A percentile compares a stretch with the other conserved stretches of the same genome.
Evolutionary conservation across 2,329 filamentous ascomycete species (phyloP).

Genomic region (Sporothrix brunneoviolacea): DNA sequence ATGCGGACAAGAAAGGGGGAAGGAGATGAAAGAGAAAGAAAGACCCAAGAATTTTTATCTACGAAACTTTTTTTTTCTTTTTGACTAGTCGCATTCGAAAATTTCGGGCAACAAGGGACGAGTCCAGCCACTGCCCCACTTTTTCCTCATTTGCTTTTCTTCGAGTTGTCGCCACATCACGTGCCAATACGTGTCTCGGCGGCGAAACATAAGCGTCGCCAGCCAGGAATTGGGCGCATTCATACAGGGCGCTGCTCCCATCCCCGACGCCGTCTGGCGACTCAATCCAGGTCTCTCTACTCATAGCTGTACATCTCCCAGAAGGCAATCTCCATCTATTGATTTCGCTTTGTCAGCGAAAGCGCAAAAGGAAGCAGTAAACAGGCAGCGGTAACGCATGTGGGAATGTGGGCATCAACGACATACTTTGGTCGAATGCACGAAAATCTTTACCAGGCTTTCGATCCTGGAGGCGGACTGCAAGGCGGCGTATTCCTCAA

Average conservation of each 20-base stretch:
- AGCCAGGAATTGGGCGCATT: too few species aligned
- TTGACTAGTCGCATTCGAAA: conserved; percentile 9
- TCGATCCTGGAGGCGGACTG: conserved; percentile 72
- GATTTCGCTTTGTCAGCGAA: conserved; percentile 13
- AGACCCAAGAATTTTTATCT: conserved; percentile 13
- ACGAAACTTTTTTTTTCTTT: conserved; percentile 15
- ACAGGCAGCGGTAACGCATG: too few species aligned
- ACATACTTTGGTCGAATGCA: conserved; percentile 74
- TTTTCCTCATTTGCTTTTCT: conserved; percentile 5
- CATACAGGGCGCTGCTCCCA: too few species aligned
- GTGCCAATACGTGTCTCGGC: conserved; percentile 2
- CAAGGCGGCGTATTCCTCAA: conserved; percentile 67
- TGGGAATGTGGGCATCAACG: too few species aligned
- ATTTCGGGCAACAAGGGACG: conserved; percentile 7
- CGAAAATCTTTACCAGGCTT: conserved; percentile 76
- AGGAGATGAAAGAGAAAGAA: conserved; percentile 12
- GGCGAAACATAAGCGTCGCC: too few species aligned
- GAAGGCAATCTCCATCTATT: conserved; percentile 66
- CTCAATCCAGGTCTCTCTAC: conserved; percentile 2
- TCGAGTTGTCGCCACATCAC: conserved; percentile 15
- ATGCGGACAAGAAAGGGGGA: conserved; percentile 7
- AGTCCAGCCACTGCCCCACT: conserved; percentile 1
- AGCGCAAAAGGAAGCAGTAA: background rate
- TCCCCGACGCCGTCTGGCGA: too few species aligned
- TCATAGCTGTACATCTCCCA: conserved; percentile 55